Conservation (phyloP, 495 filamentous ascomycete species). For the Clohesyomyces aquaticus region DNA sequence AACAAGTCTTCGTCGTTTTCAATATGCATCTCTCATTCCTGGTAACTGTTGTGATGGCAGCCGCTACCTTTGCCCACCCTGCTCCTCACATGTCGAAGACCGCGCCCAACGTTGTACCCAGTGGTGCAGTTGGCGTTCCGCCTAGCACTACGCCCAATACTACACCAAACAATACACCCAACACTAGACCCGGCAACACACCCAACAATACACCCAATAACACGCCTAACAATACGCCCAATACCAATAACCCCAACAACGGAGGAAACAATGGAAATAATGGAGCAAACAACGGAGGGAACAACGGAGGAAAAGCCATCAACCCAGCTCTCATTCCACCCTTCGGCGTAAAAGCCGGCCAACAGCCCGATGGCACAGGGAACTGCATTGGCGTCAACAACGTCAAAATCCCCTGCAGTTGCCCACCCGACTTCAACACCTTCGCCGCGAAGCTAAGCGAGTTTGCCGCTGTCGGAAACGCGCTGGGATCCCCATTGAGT, state of each 20-base stretch:
- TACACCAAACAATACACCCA: not conserved
- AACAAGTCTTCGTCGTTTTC: not conserved
- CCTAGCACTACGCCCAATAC: not conserved
- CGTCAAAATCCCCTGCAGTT: slow-evolving; percentile 11
- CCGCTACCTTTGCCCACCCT: not conserved
- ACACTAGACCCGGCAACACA: too few relatives aligned
- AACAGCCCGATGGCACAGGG: slow-evolving; percentile 17
- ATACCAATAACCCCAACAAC: too few relatives aligned
- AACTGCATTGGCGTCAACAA: slow-evolving; percentile 15
- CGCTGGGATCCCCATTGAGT: not conserved
- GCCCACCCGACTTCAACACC: slow-evolving; percentile 10
- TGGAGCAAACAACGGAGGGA: not conserved
- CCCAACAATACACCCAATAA: too few relatives aligned
- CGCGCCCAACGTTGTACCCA: not conserved
- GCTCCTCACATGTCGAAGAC: not conserved
- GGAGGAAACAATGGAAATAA: too few relatives aligned
- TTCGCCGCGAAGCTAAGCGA: slow-evolving; percentile 10
- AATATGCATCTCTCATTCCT: not conserved
- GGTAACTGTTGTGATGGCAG: not conserved
- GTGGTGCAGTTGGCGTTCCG: not conserved
- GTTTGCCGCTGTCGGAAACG: slow-evolving; percentile 5
- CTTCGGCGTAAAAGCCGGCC: slow-evolving; percentile 15
- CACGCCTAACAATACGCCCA: too few relatives aligned
- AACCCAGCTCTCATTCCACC: slow-evolving; percentile 8
- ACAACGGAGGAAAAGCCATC: not conserved